Base-by-base conservation (phyloP, 108 stramenopile species). In the Skeletonema marinoi region DNA sequence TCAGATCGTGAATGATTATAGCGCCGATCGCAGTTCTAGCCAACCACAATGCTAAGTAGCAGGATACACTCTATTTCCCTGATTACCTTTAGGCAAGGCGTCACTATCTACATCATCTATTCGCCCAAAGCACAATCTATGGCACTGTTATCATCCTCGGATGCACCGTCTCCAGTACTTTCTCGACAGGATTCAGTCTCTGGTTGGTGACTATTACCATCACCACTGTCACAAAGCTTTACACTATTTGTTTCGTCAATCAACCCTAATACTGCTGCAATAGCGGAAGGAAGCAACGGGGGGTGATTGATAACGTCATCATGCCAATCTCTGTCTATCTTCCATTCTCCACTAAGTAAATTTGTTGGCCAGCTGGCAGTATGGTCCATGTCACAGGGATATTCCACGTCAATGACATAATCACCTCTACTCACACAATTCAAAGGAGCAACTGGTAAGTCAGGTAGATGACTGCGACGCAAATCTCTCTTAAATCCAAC, bases 381-480 rank as follows among this genome's bases (percentile, higher is more conserved):
- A 25, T 25, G 25, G 25, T 46, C 44, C 44, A 65, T 36, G 11
- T 33, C 19, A 32, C 48, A 3, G 42, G 35, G 36, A 48, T 32
- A 44, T 50, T 79, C 71, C 36, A 79, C 41, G 31, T 67, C 60
- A 21, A 65, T 56, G 30, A 79, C 78, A 32, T 39, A 29, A 12
- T 66, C 56, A n/a, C 79, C 73, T 39, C 33, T 48, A 63, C 48
- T 65, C 19, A 25, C 46, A 58, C 19, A n/a, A 46, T 35, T 14
- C 13, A 25, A 39, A 56, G 79, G 73, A 8, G 79, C 79, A 30
- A n/a, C 13, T n/a, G 79, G 68, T 21, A 74, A 56, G 9, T 42
- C 56, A 56, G 79, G 79, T 33, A 80, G 62, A 33, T 78, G 16
- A n/a, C 36, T 50, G 7, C 66, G 21, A 12, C 30, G 42, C 50